Base-by-base conservation (phyloP, 495 filamentous ascomycete genomes). In the Aspergillus baeticus region DNA sequence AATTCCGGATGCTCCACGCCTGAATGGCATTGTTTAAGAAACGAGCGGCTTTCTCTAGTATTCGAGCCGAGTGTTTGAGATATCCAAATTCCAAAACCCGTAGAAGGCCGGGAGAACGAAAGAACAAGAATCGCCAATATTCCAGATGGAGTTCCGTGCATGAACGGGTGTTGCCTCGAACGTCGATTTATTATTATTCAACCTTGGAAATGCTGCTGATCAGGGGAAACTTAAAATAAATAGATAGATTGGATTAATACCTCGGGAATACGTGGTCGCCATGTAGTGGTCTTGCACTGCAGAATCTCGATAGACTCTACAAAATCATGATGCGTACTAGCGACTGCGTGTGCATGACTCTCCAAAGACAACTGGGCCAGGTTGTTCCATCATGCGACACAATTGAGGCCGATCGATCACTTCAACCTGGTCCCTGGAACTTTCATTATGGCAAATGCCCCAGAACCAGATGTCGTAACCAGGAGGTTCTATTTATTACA, bases 101-200 rank as follows among this genome's bases (percentile, higher is more conserved):
- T 14, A n/a, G 36, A 4, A 15, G 26, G 5, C 15, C 23, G n/a
- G 15, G 33, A 47, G 26, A 22, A 47, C 22, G 26, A 13, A 22
- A 29, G 10, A 47, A 47, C 15, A 47, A 47, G 14, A 47, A 52
- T 42, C 47, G 41, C 48, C 54, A 51, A 54, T 29, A 29, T 10
- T 60, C 37, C 10, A 34, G 41, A 55, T 44, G 15, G 17, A 47
- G 17, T 34, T 38, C 43, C 54, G 49, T 60, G 57, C 61, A 58
- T 58, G 61, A 63, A 60, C 61, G 42, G 57, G 61, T 60, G 53
- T 47, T 57, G 56, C 48, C 53, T 57, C 45, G 39, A 62, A 58
- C 37, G 26, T 29, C 26, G 8, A 41, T 44, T 11, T 34, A 31
- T 37, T 11, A 34, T 11, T 34, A 31, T 37, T 11, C 22, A 39